Conservation (phyloP, 2,329 filamentous ascomycete genomes). For the Lachnellula hyalina region DNA sequence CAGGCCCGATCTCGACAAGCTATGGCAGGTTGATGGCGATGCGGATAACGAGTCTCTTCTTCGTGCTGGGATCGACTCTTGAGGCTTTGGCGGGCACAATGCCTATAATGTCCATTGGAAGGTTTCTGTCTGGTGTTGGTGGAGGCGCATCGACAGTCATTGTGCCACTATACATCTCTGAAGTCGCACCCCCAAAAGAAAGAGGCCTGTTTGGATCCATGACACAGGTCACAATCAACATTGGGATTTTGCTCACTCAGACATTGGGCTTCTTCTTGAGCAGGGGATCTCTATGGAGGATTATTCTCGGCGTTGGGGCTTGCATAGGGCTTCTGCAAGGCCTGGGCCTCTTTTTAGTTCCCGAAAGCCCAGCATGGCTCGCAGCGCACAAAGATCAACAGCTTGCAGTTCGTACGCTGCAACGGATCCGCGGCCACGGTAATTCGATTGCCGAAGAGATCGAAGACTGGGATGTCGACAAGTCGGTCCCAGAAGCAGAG, state of each 20-base stretch:
- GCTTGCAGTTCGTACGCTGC: constrained; percentile 62
- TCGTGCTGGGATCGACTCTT: constrained; percentile 67
- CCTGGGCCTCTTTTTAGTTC: constrained; percentile 66
- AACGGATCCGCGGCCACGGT: constrained; percentile 66
- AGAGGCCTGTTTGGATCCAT: constrained; percentile 77
- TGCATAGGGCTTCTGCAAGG: constrained; percentile 63
- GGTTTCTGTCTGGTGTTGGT: constrained; percentile 75
- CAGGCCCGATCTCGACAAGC: constrained; percentile 72
- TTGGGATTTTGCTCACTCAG: constrained; percentile 82
- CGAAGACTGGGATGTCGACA: constrained; percentile 48
- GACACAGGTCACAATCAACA: constrained; percentile 90
- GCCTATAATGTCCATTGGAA: constrained; percentile 62
- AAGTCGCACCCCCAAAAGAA: constrained; percentile 71
- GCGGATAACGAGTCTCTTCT: constrained; percentile 71
- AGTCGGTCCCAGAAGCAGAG: constrained; percentile 26
- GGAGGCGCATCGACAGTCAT: constrained; percentile 89
- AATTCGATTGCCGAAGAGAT: constrained; percentile 71
- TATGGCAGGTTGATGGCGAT: constrained; percentile 73
- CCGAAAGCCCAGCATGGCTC: constrained; percentile 86
- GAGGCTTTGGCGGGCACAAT: constrained; percentile 69
- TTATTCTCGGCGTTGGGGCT: constrained; percentile 72
- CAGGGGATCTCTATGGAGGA: constrained; percentile 71
- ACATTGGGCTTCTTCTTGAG: constrained; percentile 83
- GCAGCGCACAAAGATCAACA: constrained; percentile 58
- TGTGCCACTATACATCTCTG: constrained; percentile 90